Base-by-base conservation (phyloP, 1,284 basidiomycete genomes). In the Lentinula novae-zelandiae region DNA sequence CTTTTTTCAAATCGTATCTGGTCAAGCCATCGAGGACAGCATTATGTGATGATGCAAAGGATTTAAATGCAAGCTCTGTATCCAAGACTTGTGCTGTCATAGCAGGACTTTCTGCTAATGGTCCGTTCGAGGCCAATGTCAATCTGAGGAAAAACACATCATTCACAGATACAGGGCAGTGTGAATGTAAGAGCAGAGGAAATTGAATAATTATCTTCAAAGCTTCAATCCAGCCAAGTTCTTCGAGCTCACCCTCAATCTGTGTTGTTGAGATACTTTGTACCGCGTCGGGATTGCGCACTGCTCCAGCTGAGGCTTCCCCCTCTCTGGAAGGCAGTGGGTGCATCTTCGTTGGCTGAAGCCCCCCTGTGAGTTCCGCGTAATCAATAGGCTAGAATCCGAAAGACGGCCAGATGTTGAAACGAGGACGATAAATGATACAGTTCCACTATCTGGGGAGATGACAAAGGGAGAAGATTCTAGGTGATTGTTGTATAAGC, bases 391-490 rank as follows among this genome's bases (percentile, higher is more conserved):
- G 48, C 96, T 90, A 0, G 93, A 87, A 57, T 91, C 89, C n/a
- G 85, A 77, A 1, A 95, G 82, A 8, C 87, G 82, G 3, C 90
- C 89, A 0, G 92, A 84, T 0, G 90, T 92, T 51, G 95, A 82
- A 72, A 96, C 94, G 42, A 95, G 85, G 6, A 91, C 93, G 67
- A 95, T 92, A 68, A 89, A 89, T 92, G 63, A 96, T 95, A 92
- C 2, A 88, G 91, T 70, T 93, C 91, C 0, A 93, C 93, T 67
- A 96, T 87, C 67, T 93, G 89, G 52, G 94, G 87, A 8, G 93
- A 94, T 10, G 89, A 90, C 9, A 79, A 71, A 0, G 93, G 90
- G 5, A 95, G 82, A 22, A 95, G 78, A 10, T 82, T 76, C 17
- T 17, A 17, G 17, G 33, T 75, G 71, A 71, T 81, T 5, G 76